These are phyloP conservation scores for Diaporthe australafricana DNA, from an alignment of 2,329 filamentous ascomycete genomes.

Conservation along the genomic window DNA sequence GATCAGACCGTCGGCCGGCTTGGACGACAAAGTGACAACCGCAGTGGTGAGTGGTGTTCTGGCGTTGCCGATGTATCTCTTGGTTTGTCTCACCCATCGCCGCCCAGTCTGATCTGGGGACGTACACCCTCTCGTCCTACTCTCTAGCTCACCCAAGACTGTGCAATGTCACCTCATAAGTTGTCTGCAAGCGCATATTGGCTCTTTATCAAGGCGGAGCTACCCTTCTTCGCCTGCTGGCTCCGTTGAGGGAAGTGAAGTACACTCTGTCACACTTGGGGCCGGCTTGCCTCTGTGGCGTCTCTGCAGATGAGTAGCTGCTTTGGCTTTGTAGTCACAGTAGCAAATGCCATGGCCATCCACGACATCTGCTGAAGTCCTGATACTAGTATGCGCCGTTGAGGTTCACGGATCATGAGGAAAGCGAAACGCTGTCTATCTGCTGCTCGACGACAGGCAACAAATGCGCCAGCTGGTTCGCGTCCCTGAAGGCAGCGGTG, in stretches of 20 bases:
- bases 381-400: not conserved
- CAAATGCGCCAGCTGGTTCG: slow-evolving; percentile 78
- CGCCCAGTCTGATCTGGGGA: not conserved
- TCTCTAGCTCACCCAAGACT: not conserved
- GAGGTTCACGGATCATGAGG: slow-evolving; percentile 5
- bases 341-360: not conserved
- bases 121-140: not conserved
- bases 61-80: not conserved
- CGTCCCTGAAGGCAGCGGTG: slow-evolving; percentile 81
- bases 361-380: not conserved
- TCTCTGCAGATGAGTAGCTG: not conserved
- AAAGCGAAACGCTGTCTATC: slow-evolving; percentile 61
- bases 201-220: not conserved
- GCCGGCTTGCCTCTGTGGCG: not conserved
- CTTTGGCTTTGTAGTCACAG: not conserved
- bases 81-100: not conserved
- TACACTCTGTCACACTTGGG: not conserved
- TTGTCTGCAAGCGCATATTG: not conserved
- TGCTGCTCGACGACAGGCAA: slow-evolving; percentile 77
- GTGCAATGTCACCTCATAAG: not conserved
- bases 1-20: not conserved
- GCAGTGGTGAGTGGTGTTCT: not conserved
- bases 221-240: not conserved
- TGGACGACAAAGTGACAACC: not conserved
- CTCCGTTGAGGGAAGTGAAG: not conserved